These are phyloP conservation scores for Mycena epipterygia DNA, from an alignment of 768 basidiomycete genomes.

Conservation along the genomic window DNA sequence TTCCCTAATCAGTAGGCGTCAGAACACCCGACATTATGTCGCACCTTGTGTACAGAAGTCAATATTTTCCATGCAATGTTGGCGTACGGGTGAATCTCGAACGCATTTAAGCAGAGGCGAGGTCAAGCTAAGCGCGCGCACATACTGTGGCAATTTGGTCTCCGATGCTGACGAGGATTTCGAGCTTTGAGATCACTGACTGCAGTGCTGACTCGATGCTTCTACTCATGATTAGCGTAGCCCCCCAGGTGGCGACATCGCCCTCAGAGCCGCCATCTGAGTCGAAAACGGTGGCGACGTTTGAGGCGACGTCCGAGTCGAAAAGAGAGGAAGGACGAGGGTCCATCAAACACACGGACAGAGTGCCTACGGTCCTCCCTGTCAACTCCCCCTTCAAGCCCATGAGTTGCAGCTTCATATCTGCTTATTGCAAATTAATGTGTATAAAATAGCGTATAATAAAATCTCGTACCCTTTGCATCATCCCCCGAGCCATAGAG, in stretches of 20 bases:
- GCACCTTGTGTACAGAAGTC: background rate
- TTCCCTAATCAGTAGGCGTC: background rate
- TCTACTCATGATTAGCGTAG: too few species aligned
- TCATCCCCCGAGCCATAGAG: background rate
- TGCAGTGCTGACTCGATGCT: background rate
- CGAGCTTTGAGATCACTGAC: background rate
- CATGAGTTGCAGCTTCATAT: background rate
- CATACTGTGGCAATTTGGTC: too few species aligned
- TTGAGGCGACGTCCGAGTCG: background rate
- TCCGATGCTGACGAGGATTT: background rate
- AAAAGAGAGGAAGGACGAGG: too few species aligned
- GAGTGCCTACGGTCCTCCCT: background rate
- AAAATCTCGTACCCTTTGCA: background rate
- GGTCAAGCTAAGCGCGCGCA: too few species aligned
- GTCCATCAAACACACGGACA: background rate
- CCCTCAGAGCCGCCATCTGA: too few species aligned
- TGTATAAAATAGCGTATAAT: background rate
- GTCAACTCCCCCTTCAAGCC: background rate
- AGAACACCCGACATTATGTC: background rate
- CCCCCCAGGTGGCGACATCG: too few species aligned
- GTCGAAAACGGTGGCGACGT: too few species aligned
- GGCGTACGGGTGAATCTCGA: background rate
- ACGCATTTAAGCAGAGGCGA: too few species aligned
- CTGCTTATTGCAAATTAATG: background rate
- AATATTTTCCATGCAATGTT: background rate